Evolutionary conservation across 2,329 filamentous ascomycete species (phyloP), one percentile per base, ranked within the genome.

Genomic region (Diaporthe nobilis): DNA sequence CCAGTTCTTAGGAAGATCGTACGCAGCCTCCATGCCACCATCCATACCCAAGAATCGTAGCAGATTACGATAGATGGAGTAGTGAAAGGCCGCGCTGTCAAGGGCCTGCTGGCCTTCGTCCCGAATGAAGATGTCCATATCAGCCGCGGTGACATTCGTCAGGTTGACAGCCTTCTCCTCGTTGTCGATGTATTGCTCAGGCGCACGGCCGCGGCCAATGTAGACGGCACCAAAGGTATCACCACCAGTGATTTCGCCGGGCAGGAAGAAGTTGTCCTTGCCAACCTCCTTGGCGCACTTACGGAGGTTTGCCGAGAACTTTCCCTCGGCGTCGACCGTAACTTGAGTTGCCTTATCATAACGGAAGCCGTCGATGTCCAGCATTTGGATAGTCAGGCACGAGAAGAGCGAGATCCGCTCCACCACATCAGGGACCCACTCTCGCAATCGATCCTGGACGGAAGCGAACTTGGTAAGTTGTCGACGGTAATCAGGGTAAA

Each of bases 391-490:
- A 57, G 90, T 86, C 81, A 92, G 89, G 81, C 91, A 93, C 3
- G 90, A 91, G 79, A 92, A 91, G 57, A 88, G 87, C 75, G 88
- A 87, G 71, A 93, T 82, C 78, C 89, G 89, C 67, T 88, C 85
- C 53, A 88, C 83, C 0, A 92, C 90, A n/a, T 87, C 87, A 2
- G 90, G 89, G 37, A 87, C 80, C 91, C 91, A 93, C 81, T 92
- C 91, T 74, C 91, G 87, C 10, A 93, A 83, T 79, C 91, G 90
- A 81, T 93, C 91, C 81, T 93, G 91, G 1, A 92, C 91, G 67
- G 88, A 91, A 65, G 91, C 90, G 82, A 93, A 93, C 77, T 92
- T 92, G n/a, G 90, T 88, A 58, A 93, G 84, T 79, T 93, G 90
- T 80, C 90, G 89, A 77, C 91, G 85, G 87, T 89, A 92, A 79